A percentile compares a stretch with the other conserved stretches of the same genome.
phyloP scores from a whole-genome alignment of 345 rosid species.

The Erysimum cheiranthoides region DNA sequence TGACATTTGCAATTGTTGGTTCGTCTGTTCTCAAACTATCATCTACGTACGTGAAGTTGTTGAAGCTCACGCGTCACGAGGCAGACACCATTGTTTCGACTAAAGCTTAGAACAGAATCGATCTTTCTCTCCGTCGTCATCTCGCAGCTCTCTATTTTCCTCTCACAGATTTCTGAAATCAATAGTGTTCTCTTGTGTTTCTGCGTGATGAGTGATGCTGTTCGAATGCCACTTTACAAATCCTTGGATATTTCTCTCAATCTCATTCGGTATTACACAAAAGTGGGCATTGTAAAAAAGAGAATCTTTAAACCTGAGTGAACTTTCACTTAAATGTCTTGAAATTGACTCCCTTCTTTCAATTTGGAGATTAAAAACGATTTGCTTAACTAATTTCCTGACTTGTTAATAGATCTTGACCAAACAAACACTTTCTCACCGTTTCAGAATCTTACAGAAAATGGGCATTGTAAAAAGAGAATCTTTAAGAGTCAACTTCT shows the following conservation, averaged over 20 bases:
- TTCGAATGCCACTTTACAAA: background rate
- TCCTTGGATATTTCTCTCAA: background rate
- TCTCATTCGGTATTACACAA: background rate
- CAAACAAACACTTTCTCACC: background rate
- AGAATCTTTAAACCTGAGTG: background rate
- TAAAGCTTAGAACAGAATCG: background rate
- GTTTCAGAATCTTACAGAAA: background rate
- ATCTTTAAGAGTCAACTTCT: background rate
- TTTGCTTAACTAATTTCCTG: background rate
- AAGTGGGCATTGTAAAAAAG: background rate
- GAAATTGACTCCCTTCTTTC: background rate
- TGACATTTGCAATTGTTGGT: no score
- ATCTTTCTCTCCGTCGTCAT: background rate
- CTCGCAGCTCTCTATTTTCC: background rate
- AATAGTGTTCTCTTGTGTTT: no score
- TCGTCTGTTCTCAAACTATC: no score
- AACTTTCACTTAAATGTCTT: background rate
- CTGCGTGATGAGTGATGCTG: no score
- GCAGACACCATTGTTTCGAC: background rate
- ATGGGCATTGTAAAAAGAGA: background rate
- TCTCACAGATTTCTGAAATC: background rate
- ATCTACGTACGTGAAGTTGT: no score
- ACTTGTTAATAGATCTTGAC: background rate
- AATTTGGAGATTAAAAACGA: background rate
- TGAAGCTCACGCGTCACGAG: no score